These are phyloP conservation scores for Mycena capillaripes DNA, from an alignment of 768 basidiomycete genomes.

Conservation along the genomic window DNA sequence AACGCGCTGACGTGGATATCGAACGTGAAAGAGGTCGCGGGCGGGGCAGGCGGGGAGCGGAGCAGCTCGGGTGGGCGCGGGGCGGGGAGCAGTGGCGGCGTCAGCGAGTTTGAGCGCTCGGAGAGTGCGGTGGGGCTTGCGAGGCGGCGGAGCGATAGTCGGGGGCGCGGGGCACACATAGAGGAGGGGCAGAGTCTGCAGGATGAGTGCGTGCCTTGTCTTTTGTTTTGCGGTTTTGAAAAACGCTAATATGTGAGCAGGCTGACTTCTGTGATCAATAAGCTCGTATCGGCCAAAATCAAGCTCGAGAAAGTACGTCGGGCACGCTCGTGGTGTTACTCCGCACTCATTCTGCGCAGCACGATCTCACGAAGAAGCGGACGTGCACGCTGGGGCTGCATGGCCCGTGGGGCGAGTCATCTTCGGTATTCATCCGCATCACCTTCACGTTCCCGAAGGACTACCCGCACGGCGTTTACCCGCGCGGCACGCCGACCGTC, in stretches of 20 bases:
- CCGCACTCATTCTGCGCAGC: conserved; percentile 51
- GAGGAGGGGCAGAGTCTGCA: conserved; percentile 64
- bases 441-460: conserved; percentile 90
- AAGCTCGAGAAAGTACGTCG: conserved; percentile 84
- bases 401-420: conserved; percentile 92
- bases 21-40: conserved; percentile 73
- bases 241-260: conserved; percentile 52
- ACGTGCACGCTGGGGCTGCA: conserved; percentile 89
- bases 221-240: not conserved
- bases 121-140: conserved; percentile 20
- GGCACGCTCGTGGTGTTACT: conserved; percentile 1
- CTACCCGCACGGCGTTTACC: conserved; percentile 77
- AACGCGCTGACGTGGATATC: conserved; percentile 80
- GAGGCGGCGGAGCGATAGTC: conserved; percentile 58
- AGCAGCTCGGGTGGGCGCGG: conserved; percentile 69
- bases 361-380: conserved; percentile 78
- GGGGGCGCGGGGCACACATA: conserved; percentile 46
- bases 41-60: conserved; percentile 54
- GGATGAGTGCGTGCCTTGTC: conserved; percentile 71
- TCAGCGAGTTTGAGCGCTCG: conserved; percentile 60
- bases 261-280: conserved; percentile 80
- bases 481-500: conserved; percentile 78
- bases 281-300: conserved; percentile 76
- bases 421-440: conserved; percentile 88
- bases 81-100: conserved; percentile 60